Conservation (phyloP, 2,329 filamentous ascomycete species). For the Scedosporium dehoogii region DNA sequence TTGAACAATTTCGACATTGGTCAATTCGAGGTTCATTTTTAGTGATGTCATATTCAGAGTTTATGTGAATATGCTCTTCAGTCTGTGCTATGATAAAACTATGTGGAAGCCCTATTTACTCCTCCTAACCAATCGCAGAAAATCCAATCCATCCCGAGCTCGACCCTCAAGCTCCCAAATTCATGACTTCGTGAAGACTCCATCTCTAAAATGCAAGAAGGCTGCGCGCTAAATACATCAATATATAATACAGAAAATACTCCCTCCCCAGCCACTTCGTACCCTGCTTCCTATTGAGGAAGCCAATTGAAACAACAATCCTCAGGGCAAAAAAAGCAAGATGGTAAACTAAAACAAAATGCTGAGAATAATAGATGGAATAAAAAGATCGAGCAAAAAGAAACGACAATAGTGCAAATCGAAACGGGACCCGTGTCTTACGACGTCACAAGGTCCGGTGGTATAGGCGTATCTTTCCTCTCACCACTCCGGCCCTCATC, state of each 20-base stretch:
- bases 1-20: too few species aligned
- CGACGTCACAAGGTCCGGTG: background rate
- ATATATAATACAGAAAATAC: background rate
- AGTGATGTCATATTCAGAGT: background rate
- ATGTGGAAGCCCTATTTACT: background rate
- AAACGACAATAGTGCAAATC: too few species aligned
- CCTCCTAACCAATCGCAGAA: background rate
- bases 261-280: background rate
- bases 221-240: too few species aligned
- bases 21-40: too few species aligned
- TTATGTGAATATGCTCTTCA: background rate
- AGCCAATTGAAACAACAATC: background rate
- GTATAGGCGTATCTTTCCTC: slow-evolving; percentile 4
- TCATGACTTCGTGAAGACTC: slow-evolving; percentile 4
- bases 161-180: background rate
- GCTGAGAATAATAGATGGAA: background rate
- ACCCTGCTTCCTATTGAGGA: background rate
- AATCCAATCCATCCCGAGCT: background rate
- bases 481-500: background rate
- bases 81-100: background rate
- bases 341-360: background rate
- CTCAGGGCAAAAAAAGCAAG: background rate
- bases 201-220: slow-evolving; percentile 4
- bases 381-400: background rate
- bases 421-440: background rate